Base-by-base conservation (phyloP, 305 asterid genomes). In the Ajuga reptans region DNA sequence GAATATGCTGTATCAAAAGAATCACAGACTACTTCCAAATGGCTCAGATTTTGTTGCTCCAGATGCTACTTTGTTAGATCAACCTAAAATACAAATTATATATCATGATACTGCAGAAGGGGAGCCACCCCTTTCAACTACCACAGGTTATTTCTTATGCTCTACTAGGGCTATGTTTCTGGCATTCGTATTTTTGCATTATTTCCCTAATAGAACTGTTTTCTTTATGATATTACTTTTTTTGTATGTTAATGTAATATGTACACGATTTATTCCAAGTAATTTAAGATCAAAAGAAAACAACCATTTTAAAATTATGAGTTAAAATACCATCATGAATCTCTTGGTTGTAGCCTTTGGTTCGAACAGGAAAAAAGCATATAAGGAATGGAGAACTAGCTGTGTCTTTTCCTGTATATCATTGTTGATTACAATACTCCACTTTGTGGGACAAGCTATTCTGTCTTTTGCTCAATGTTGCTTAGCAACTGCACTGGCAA, bases 51-150 rank as follows among this genome's bases (percentile, higher is more conserved):
- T 80, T 74, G 76, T 64, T 72, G 27, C 73, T 69, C 79, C 79
- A 24, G 86, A 84, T 70, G 72, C 72, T 7, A 69, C 54, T 76
- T 82, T 82, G 68, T 57, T 82, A 73, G 92, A 86, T 82, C 90
- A 82, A 68, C 96, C 98, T 68, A 92, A 76, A 84, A 37, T 87
- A 68, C 82, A 56, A 76, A 79, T 90, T 72, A 80, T 66, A 27
- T 87, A 82, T 77, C 96, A 88, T 76, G 83, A 80, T 24, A 77
- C 51, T 57, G 75, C 76, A 64, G 79, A 78, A 72, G 85, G 57
- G 68, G 50, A 67, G 57, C 81, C 75, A 55, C 66, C 82, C 14
- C 64, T 66, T 79, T 75, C 91, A 77, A 73, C 77, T 18, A 34
- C 77, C 70, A 18, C 81, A 61, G 95, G 97, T 90, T 73, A 72